phyloP scores from a whole-genome alignment of 2,329 filamentous ascomycete genomes.

The Ophioceras dolichostomum region DNA sequence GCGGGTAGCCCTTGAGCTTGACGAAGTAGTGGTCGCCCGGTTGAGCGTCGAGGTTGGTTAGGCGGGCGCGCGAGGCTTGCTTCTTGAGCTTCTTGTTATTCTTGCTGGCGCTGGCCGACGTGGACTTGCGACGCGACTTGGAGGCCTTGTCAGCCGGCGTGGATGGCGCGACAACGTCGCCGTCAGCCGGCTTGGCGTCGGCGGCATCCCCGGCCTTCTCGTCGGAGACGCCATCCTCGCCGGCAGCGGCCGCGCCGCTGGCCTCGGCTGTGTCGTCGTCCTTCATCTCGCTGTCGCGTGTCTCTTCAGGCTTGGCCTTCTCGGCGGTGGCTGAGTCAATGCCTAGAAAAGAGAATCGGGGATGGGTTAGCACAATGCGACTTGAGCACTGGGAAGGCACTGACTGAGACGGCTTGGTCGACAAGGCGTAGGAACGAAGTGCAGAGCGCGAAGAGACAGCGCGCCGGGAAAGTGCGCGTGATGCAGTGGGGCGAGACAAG shows the following conservation, averaged over 20 bases:
- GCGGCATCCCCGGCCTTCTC: conserved; percentile 17
- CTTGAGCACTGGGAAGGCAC: too few species aligned
- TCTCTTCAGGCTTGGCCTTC: conserved; percentile 17
- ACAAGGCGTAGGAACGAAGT: background rate
- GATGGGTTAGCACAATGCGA: too few species aligned
- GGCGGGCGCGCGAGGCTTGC: conserved; percentile 66
- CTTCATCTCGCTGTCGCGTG: conserved; percentile 51
- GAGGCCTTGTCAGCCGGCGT: conserved; percentile 26
- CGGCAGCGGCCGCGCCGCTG: conserved; percentile 7
- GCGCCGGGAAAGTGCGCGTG: too few species aligned
- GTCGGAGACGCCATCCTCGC: conserved; percentile 17
- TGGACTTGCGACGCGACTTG: conserved; percentile 62
- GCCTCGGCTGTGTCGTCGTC: conserved; percentile 45
- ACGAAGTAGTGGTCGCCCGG: conserved; percentile 89
- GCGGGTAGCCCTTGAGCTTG: conserved; percentile 85
- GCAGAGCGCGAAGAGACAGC: too few species aligned
- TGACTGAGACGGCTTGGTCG: too few species aligned
- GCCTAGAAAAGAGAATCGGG: background rate
- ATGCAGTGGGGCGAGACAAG: too few species aligned
- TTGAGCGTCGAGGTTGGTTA: conserved; percentile 65
- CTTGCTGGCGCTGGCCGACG: conserved; percentile 42
- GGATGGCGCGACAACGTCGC: conserved; percentile 9
- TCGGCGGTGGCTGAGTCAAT: conserved; percentile 12
- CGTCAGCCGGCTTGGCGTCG: conserved; percentile 11
- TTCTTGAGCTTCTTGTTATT: conserved; percentile 76